Percentiles rank a stretch among this genome's conserved stretches.
Evolutionary conservation across 176 grass and related monocot species (phyloP).

Genomic region (Themeda triandra): DNA sequence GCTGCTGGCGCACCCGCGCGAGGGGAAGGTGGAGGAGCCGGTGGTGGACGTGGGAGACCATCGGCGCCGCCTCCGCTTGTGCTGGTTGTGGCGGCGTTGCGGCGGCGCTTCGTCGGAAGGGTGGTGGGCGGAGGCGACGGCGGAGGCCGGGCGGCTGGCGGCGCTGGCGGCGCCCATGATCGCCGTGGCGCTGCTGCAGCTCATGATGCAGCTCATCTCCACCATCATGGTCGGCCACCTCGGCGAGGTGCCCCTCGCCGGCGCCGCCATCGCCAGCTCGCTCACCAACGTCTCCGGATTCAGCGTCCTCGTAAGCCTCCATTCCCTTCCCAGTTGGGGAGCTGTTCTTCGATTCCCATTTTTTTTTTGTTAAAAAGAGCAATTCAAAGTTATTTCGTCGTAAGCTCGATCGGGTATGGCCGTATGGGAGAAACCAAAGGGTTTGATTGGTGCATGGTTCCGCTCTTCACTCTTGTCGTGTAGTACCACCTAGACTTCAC

Average conservation of each 20-base stretch:
- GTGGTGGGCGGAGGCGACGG: constrained; percentile 28
- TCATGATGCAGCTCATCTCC: constrained; percentile 62
- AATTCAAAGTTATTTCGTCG: neutral
- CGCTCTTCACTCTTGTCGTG: neutral
- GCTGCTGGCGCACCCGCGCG: neutral
- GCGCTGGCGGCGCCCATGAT: constrained; percentile 62
- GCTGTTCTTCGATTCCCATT: neutral
- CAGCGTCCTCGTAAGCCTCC: constrained; percentile 62
- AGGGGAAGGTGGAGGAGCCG: neutral
- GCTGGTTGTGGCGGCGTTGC: neutral
- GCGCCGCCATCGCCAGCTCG: constrained; percentile 64
- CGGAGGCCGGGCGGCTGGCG: constrained; percentile 40
- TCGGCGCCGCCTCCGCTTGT: neutral
- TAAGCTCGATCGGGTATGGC: neutral
- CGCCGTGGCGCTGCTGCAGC: constrained; percentile 55
- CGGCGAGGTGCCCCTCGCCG: constrained; percentile 59
- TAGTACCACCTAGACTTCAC: neutral
- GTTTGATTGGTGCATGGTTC: neutral
- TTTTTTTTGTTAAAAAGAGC: no score
- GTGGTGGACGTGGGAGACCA: neutral
- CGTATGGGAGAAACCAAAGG: neutral
- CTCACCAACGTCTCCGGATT: constrained; percentile 70
- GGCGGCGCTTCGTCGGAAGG: neutral
- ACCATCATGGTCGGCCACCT: constrained; percentile 74
- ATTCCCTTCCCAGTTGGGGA: neutral